These are phyloP conservation scores for Tetrapisispora arboricola DNA, from an alignment of 805 yeast species.

Conservation along the genomic window DNA sequence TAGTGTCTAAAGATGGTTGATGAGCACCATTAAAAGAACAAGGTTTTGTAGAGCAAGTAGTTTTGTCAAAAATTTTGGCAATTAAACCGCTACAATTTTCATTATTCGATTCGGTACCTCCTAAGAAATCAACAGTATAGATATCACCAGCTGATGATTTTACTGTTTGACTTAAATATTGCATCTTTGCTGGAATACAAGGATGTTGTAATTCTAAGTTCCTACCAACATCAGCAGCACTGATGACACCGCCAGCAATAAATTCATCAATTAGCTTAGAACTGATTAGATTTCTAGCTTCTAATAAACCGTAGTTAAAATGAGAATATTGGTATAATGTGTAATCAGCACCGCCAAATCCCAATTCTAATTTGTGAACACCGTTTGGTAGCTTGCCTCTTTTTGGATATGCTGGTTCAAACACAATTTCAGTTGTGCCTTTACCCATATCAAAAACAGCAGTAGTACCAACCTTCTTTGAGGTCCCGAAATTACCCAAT, in stretches of 20 bases:
- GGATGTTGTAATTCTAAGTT: constrained; percentile 55
- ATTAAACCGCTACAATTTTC: constrained; percentile 82
- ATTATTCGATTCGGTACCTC: constrained; percentile 60
- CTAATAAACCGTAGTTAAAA: constrained; percentile 90
- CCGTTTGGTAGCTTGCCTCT: constrained; percentile 66
- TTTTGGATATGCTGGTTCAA: constrained; percentile 73
- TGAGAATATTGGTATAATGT: constrained; percentile 88
- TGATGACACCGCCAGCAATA: constrained; percentile 33
- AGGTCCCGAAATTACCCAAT: constrained; percentile 82
- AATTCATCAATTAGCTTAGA: constrained; percentile 47
- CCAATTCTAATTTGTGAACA: constrained; percentile 73
- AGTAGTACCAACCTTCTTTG: constrained; percentile 70
- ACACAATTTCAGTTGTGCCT: constrained; percentile 96
- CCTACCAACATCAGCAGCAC: constrained; percentile 31
- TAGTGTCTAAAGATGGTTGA: constrained; percentile 79
- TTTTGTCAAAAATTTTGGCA: constrained; percentile 76
- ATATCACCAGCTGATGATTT: constrained; percentile 38
- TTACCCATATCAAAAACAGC: constrained; percentile 98
- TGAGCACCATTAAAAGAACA: constrained; percentile 97
- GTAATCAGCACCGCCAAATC: constrained; percentile 75
- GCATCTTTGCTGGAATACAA: constrained; percentile 74
- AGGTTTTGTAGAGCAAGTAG: constrained; percentile 63
- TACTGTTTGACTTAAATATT: constrained; percentile 52
- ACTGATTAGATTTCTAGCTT: constrained; percentile 81
- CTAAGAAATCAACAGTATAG: constrained; percentile 45